These are phyloP conservation scores for Taiozyma sp. DNA, from an alignment of 1,139 yeast genomes.

Conservation along the genomic window DNA sequence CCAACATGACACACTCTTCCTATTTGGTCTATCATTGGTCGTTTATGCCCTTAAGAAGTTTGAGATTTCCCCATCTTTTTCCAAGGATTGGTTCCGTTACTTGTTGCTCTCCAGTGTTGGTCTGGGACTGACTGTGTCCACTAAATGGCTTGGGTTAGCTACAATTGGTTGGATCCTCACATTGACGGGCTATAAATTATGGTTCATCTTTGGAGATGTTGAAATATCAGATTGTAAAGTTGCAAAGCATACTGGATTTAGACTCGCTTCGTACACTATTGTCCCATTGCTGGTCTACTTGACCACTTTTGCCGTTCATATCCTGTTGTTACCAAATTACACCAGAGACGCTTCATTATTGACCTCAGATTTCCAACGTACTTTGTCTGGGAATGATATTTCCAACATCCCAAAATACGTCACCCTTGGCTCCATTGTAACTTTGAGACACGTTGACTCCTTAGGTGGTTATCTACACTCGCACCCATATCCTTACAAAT, in stretches of 20 bases:
- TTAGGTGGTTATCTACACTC: conserved; percentile 69
- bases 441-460: conserved; percentile 56
- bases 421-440: conserved; percentile 60
- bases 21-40: conserved; percentile 41
- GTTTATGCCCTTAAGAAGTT: conserved; percentile 41
- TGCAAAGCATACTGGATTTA: conserved; percentile 30
- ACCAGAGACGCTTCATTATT: conserved; percentile 49
- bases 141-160: conserved; percentile 51
- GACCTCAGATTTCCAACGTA: conserved; percentile 55
- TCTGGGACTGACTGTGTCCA: conserved; percentile 48
- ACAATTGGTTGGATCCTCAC: conserved; percentile 47
- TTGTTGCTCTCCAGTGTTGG: conserved; percentile 43
- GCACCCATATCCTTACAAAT: conserved; percentile 46
- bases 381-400: conserved; percentile 39
- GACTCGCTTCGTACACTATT: conserved; percentile 34
- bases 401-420: conserved; percentile 43
- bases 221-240: conserved; percentile 31
- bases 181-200: conserved; percentile 40
- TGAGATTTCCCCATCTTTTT: conserved; percentile 33
- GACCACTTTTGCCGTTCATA: conserved; percentile 45
- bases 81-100: conserved; percentile 40
- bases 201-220: conserved; percentile 59
- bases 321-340: conserved; percentile 38
- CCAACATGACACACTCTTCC: conserved; percentile 45
- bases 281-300: conserved; percentile 51